phyloP scores from a whole-genome alignment of 768 basidiomycete species.

The Heimioporus sp. region DNA sequence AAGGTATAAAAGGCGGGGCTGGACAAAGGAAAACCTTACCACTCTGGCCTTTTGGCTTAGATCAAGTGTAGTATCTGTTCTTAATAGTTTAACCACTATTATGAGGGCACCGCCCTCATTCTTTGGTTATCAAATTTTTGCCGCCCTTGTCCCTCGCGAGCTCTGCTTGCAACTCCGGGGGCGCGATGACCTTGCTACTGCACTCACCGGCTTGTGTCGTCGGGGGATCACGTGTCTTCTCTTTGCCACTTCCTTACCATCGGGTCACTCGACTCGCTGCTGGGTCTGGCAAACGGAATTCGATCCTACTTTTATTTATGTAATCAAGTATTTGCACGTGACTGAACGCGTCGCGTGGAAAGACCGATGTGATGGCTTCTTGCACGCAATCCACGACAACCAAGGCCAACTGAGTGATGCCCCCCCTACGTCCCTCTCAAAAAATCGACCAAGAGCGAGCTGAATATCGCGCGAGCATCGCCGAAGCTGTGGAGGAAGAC shows the following conservation, averaged over 20 bases:
- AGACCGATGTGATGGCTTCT: background rate
- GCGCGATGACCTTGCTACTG: constrained; percentile 9
- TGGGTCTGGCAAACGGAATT: constrained; percentile 1
- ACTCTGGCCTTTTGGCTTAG: constrained; percentile 64
- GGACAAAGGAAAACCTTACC: constrained; percentile 1
- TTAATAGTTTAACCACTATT: constrained; percentile 61
- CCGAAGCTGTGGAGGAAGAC: constrained; percentile 61
- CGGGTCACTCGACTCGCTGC: background rate
- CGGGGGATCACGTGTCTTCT: constrained; percentile 4
- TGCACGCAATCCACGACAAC: constrained; percentile 4
- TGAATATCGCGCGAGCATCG: constrained; percentile 40
- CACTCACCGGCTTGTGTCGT: constrained; percentile 4
- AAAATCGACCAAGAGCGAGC: constrained; percentile 27
- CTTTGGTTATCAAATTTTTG: constrained; percentile 50
- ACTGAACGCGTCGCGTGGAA: constrained; percentile 30
- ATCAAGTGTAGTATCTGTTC: constrained; percentile 80
- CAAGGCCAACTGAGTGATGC: constrained; percentile 17
- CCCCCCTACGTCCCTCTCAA: constrained; percentile 23
- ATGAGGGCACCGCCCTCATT: constrained; percentile 53
- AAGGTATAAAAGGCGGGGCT: constrained; percentile 9
- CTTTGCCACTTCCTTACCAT: background rate
- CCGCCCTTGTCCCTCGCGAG: constrained; percentile 22
- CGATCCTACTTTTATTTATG: no score
- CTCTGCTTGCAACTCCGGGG: constrained; percentile 8
- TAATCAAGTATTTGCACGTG: constrained; percentile 18